A percentile compares a stretch with the other conserved stretches of the same genome.
These are phyloP conservation scores for Collybiopsis luxurians DNA, from an alignment of 768 basidiomycete species.

Conservation along the genomic window DNA sequence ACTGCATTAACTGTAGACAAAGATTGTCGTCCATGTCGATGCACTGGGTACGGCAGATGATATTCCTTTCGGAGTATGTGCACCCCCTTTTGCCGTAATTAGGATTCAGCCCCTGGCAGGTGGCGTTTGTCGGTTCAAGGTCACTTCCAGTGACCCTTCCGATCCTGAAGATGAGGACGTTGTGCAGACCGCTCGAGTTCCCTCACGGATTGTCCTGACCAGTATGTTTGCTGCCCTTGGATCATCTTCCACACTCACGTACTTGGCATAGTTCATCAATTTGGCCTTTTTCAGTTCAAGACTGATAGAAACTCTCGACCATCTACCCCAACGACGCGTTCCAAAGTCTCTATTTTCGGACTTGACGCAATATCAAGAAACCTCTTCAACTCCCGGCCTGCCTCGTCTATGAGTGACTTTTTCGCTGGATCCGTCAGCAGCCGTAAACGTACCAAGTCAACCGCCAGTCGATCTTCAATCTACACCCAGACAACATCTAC, in stretches of 20 bases:
- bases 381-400: conserved; percentile 72
- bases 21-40: conserved; percentile 87
- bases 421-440: conserved; percentile 72
- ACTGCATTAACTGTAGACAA: conserved; percentile 58
- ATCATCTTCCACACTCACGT: background rate
- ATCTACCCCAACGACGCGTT: conserved; percentile 76
- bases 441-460: conserved; percentile 68
- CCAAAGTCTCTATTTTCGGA: conserved; percentile 85
- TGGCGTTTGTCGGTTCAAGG: conserved; percentile 75
- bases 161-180: conserved; percentile 83
- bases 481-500: conserved; percentile 71
- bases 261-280: conserved; percentile 69
- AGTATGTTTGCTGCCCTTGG: conserved; percentile 48
- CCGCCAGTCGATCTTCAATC: conserved; percentile 68
- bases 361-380: conserved; percentile 89
- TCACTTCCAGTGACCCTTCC: conserved; percentile 68
- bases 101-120: conserved; percentile 83
- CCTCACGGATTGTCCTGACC: conserved; percentile 74
- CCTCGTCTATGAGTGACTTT: conserved; percentile 68
- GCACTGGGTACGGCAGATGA: conserved; percentile 70
- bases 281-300: conserved; percentile 84
- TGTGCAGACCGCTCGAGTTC: conserved; percentile 72
- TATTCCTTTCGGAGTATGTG: conserved; percentile 68
- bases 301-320: conserved; percentile 76
- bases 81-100: conserved; percentile 76